Evolutionary conservation across 2,329 filamentous ascomycete genomes (phyloP).

Genomic region (Simplicillium sp.): DNA sequence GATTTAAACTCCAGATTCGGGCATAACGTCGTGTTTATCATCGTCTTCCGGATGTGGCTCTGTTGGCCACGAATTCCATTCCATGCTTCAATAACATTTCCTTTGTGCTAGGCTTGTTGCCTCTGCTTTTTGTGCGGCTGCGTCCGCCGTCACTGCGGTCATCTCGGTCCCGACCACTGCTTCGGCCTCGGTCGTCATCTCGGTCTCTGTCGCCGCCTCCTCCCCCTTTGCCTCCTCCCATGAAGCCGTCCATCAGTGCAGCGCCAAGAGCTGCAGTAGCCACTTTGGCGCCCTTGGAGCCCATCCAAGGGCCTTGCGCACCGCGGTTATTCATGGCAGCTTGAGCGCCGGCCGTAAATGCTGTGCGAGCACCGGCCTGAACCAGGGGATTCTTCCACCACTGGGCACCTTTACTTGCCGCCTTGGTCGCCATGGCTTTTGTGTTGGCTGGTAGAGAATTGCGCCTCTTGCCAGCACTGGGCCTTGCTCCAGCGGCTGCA

Average conservation of each 20-base stretch:
- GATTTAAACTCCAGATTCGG: neutral
- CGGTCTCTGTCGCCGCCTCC: neutral
- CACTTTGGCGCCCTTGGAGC: slow-evolving; percentile 37
- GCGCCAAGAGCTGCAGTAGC: slow-evolving; percentile 39
- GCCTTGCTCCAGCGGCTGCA: slow-evolving; percentile 1
- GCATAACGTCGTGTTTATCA: neutral
- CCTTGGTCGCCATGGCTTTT: slow-evolving; percentile 10
- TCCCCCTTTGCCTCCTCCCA: slow-evolving; percentile 13
- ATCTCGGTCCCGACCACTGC: slow-evolving; percentile 2
- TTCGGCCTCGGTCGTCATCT: neutral
- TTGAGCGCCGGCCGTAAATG: slow-evolving; percentile 36
- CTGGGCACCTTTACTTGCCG: slow-evolving; percentile 7
- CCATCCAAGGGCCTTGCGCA: slow-evolving; percentile 35
- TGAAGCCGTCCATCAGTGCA: slow-evolving; percentile 36
- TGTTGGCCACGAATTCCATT: slow-evolving; percentile 13
- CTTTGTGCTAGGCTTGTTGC: slow-evolving; percentile 8
- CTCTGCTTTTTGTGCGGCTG: neutral
- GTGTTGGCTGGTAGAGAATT: slow-evolving; percentile 22
- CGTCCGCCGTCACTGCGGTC: neutral
- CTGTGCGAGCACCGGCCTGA: slow-evolving; percentile 34
- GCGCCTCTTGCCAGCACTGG: slow-evolving; percentile 13
- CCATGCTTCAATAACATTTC: slow-evolving; percentile 16
- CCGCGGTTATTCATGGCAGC: slow-evolving; percentile 36
- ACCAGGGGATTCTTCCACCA: slow-evolving; percentile 29
- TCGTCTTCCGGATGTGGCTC: slow-evolving; percentile 4